A percentile compares a stretch with the other conserved stretches of the same genome.
Evolutionary conservation across 2,329 filamentous ascomycete species (phyloP).

Genomic region (Neoascochyta sp.): DNA sequence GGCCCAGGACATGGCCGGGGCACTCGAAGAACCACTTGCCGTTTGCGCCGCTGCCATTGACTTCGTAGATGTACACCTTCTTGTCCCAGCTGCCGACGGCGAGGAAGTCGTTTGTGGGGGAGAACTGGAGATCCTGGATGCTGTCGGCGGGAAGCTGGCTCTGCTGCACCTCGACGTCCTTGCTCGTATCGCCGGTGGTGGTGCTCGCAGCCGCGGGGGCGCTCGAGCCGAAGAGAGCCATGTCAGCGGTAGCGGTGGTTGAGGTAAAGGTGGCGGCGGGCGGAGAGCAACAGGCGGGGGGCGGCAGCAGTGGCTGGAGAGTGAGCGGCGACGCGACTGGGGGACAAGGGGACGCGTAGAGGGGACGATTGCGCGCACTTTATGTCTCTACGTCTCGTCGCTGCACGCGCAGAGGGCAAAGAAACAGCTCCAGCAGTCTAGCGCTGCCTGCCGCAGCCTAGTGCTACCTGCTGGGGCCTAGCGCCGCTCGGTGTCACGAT

Average conservation of each 20-base stretch:
- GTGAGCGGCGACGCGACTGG: no score
- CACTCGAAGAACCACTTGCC: slow-evolving; percentile 85
- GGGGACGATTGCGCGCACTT: no score
- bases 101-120: slow-evolving; percentile 71
- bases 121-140: slow-evolving; percentile 84
- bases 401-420: no score
- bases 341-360: no score
- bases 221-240: slow-evolving; percentile 62
- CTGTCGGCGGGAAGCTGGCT: slow-evolving; percentile 72
- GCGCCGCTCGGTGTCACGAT: no score
- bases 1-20: slow-evolving; percentile 72
- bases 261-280: no score
- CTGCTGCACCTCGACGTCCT: slow-evolving; percentile 74
- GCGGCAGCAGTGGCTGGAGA: no score
- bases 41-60: slow-evolving; percentile 75
- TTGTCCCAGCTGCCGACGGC: slow-evolving; percentile 96
- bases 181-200: slow-evolving; percentile 84
- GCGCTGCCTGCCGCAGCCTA: slow-evolving; percentile 21
- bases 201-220: slow-evolving; percentile 57
- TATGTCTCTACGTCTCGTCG: no score
- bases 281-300: no score
- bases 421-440: slow-evolving; percentile 27
- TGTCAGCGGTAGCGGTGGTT: no score
- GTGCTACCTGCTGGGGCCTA: slow-evolving; percentile 14
- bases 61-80: slow-evolving; percentile 95